Percentiles rank a stretch among this genome's conserved stretches.
These are phyloP conservation scores for Batkoa obscura DNA, from an alignment of 371 early-diverging fungal species.

Conservation along the genomic window DNA sequence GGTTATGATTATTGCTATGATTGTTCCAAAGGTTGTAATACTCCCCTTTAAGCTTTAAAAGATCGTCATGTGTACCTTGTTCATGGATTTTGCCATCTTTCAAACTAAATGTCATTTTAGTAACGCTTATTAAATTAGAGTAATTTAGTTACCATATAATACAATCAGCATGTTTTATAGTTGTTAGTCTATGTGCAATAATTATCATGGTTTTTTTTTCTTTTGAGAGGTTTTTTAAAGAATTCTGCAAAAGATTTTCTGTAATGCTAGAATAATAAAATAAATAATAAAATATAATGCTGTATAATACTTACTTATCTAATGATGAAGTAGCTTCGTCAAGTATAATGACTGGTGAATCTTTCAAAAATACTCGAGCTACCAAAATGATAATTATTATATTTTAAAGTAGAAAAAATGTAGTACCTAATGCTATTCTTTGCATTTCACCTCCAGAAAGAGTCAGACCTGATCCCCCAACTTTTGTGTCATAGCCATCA, in stretches of 20 bases:
- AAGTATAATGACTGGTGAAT: too few relatives aligned
- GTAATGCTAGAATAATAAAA: too few relatives aligned
- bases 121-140: too few relatives aligned
- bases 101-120: too few relatives aligned
- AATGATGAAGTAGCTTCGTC: neutral
- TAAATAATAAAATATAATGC: too few relatives aligned
- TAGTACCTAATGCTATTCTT: neutral
- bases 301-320: too few relatives aligned
- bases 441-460: constrained; percentile 50
- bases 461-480: constrained; percentile 42
- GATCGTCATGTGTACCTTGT: neutral
- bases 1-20: too few relatives aligned
- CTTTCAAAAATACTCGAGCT: too few relatives aligned
- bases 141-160: too few relatives aligned
- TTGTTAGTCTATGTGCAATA: neutral
- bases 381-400: too few relatives aligned
- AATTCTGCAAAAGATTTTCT: neutral
- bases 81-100: neutral
- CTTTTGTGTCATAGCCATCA: constrained; percentile 45
- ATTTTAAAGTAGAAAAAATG: neutral
- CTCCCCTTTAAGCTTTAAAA: neutral
- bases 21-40: neutral
- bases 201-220: neutral
- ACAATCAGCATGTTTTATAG: neutral
- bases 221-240: neutral